Evolutionary conservation across 257 asterid genomes (phyloP), one percentile per base, ranked within the genome.

Genomic region (Penstemon davidsonii): DNA sequence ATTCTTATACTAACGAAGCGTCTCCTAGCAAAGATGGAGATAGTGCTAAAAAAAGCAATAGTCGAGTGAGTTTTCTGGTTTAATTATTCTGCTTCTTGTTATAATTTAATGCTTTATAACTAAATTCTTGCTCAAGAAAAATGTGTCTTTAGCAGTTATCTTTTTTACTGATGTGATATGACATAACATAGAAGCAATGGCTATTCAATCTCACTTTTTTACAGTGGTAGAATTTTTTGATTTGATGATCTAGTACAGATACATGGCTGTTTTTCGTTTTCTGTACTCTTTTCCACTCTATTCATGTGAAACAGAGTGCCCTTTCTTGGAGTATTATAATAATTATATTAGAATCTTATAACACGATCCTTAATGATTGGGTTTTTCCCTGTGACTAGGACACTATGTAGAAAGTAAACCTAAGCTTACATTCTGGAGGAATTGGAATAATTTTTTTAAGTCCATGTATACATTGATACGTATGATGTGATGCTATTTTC

Each of bases 11-110:
- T 68, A 77, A 69, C 57, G 96, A 92, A 37, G 87, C 73, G 13
- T 88, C 97, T 71, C 96, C 96, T 64, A 80, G 73, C 68, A 93
- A 85, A 82, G 95, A 85, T 62, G 89, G 81, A 33, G 89, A 83
- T 49, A 79, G 69, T 77, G 64, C 83, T 66, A 88, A 85, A 83
- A 90, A 76, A 80, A 88, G 73, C 77, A 85, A 67, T 67, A 73
- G 75, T 56, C 88, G 96, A 88, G 99, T 93, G 85, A 82, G 96
- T 75, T 79, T 36, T 70, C 47, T 51, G 51, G 71, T 75, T 46
- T 66, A 59, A 51, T 51, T 60, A n/a, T 65, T 62, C 44, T 58
- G 39, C 74, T 60, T 59, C 41, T 61, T 52, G 18, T 62, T 74
- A 40, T 39, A 36, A 62, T 51, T 60, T 60, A 33, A 38, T 37